Evolutionary conservation across 2,329 filamentous ascomycete species (phyloP).

Genomic region (Myriangium duriaei): DNA sequence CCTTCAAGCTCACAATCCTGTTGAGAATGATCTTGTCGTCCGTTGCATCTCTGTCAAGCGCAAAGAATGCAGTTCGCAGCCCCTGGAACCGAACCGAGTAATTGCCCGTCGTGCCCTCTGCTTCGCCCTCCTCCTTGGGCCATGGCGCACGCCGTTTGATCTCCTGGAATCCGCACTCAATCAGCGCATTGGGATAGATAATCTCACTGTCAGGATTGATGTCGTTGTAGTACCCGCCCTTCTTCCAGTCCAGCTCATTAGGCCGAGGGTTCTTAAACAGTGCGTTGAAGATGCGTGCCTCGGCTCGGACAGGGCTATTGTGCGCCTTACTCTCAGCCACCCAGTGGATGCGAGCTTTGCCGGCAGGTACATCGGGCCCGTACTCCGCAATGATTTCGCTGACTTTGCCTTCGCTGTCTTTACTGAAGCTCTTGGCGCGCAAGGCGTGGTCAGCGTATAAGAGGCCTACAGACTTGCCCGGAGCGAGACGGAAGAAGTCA

Average conservation of each 20-base stretch:
- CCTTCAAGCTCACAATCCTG: slow-evolving; percentile 82
- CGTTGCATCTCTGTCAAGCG: slow-evolving; percentile 58
- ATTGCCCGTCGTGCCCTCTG: slow-evolving; percentile 43
- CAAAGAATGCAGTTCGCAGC: slow-evolving; percentile 78
- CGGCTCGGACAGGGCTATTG: slow-evolving; percentile 47
- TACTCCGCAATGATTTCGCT: slow-evolving; percentile 55
- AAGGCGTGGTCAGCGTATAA: slow-evolving; percentile 59
- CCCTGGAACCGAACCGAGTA: slow-evolving; percentile 82
- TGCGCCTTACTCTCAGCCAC: slow-evolving; percentile 57
- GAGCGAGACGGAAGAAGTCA: slow-evolving; percentile 68
- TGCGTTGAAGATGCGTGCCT: slow-evolving; percentile 66
- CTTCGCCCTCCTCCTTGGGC: slow-evolving; percentile 66
- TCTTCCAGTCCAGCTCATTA: slow-evolving; percentile 50
- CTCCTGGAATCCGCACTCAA: slow-evolving; percentile 75
- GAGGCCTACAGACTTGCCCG: slow-evolving; percentile 61
- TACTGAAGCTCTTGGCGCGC: slow-evolving; percentile 54
- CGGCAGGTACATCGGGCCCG: slow-evolving; percentile 46
- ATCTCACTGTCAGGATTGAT: slow-evolving; percentile 76
- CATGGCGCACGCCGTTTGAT: slow-evolving; percentile 62
- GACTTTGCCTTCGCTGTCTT: slow-evolving; percentile 53
- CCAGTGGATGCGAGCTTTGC: slow-evolving; percentile 66
- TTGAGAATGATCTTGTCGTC: slow-evolving; percentile 77
- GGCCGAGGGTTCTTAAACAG: slow-evolving; percentile 84
- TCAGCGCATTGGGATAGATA: slow-evolving; percentile 62
- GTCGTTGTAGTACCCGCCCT: slow-evolving; percentile 71